Conservation (phyloP, 345 rosid species). For the Nasturtium officinale region DNA sequence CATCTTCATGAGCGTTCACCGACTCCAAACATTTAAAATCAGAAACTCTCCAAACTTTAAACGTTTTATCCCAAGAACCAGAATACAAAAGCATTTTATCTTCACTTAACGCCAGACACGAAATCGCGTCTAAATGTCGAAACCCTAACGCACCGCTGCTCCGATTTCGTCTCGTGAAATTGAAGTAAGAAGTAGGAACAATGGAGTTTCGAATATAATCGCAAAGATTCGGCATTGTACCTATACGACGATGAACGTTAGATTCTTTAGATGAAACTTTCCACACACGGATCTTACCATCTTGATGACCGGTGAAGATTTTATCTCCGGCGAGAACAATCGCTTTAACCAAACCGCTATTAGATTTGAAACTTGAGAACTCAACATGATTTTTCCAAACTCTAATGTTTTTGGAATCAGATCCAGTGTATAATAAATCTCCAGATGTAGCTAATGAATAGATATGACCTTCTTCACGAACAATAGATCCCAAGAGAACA, state of each 20-base stretch:
- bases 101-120: slow-evolving; percentile 74
- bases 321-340: slow-evolving; percentile 63
- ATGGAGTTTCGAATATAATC: slow-evolving; percentile 64
- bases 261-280: slow-evolving; percentile 55
- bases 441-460: slow-evolving; percentile 76
- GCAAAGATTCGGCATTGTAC: slow-evolving; percentile 65
- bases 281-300: slow-evolving; percentile 91
- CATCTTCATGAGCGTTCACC: slow-evolving; percentile 75
- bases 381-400: slow-evolving; percentile 86
- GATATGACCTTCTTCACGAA: slow-evolving; percentile 90
- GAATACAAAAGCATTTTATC: slow-evolving; percentile 65
- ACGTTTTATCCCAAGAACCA: slow-evolving; percentile 88
- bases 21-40: slow-evolving; percentile 80
- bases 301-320: slow-evolving; percentile 89
- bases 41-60: slow-evolving; percentile 79
- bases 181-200: slow-evolving; percentile 61
- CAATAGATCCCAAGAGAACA: slow-evolving; percentile 71
- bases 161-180: slow-evolving; percentile 47
- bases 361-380: slow-evolving; percentile 76
- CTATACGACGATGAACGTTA: slow-evolving; percentile 55
- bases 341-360: slow-evolving; percentile 83
- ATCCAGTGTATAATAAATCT: slow-evolving; percentile 78
- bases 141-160: slow-evolving; percentile 53
- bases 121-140: slow-evolving; percentile 76
- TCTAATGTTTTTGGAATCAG: slow-evolving; percentile 85